Percentiles rank a stretch among this genome's conserved stretches.
These are phyloP conservation scores for Sarocladium brachiariae DNA, from an alignment of 2,329 filamentous ascomycete species.

Conservation along the genomic window DNA sequence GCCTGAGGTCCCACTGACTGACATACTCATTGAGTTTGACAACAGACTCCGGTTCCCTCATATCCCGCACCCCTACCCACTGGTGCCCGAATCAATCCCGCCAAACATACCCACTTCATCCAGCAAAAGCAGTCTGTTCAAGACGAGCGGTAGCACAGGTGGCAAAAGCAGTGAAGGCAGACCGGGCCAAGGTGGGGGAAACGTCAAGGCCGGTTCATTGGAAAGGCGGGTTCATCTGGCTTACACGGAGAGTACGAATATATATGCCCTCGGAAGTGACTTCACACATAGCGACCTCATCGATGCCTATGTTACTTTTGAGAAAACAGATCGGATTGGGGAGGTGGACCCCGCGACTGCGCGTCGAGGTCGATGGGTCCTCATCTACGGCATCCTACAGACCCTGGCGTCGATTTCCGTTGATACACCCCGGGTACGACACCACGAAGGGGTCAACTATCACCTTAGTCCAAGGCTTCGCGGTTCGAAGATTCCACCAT, in stretches of 20 bases:
- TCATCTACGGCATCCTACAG: conserved; percentile 55
- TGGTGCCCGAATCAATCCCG: conserved; percentile 49
- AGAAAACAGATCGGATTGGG: conserved; percentile 44
- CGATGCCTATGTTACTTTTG: conserved; percentile 48
- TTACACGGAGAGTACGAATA: conserved; percentile 54
- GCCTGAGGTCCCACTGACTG: conserved; percentile 54
- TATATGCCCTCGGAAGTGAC: conserved; percentile 43
- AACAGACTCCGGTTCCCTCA: conserved; percentile 56
- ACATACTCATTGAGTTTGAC: conserved; percentile 60
- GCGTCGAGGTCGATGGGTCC: conserved; percentile 52
- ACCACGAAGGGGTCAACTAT: conserved; percentile 47
- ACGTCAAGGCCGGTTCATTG: conserved; percentile 19
- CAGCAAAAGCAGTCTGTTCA: conserved; percentile 19
- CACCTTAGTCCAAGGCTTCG: conserved; percentile 46
- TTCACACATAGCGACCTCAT: conserved; percentile 47
- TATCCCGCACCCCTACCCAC: conserved; percentile 59
- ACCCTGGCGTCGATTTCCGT: conserved; percentile 52
- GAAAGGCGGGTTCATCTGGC: conserved; percentile 48
- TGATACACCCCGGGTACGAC: conserved; percentile 46
- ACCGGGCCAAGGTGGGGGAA: conserved; percentile 13
- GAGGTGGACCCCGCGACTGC: conserved; percentile 48
- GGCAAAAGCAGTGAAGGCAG: conserved; percentile 14
- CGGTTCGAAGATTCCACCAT: conserved; percentile 40
- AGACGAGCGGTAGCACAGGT: conserved; percentile 24
- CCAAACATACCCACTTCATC: conserved; percentile 14